phyloP scores from a whole-genome alignment of 2,329 filamentous ascomycete species.

The Dactylonectria macrodidyma region DNA sequence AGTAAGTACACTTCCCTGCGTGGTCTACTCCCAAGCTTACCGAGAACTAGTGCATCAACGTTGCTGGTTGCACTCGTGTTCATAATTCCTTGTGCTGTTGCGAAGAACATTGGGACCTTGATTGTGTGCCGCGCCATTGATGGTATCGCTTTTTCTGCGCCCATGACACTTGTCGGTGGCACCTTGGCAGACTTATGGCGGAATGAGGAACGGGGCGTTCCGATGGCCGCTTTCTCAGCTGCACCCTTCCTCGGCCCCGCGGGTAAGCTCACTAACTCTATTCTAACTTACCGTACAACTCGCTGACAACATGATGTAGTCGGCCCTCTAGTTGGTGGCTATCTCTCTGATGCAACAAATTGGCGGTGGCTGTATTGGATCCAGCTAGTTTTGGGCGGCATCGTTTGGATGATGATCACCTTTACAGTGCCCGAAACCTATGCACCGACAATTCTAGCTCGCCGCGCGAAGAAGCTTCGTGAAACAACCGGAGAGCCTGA shows the following conservation, averaged over 20 bases:
- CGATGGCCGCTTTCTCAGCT: constrained; percentile 89
- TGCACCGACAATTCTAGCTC: constrained; percentile 57
- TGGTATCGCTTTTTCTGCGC: constrained; percentile 87
- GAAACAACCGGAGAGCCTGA: constrained; percentile 1
- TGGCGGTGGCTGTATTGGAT: constrained; percentile 94
- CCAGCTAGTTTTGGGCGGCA: constrained; percentile 80
- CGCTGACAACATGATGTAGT: constrained; percentile 54
- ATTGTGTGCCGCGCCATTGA: constrained; percentile 84
- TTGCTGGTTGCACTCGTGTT: constrained; percentile 59
- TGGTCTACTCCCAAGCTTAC: background rate
- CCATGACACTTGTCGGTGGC: constrained; percentile 89
- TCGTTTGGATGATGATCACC: constrained; percentile 82
- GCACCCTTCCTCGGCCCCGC: constrained; percentile 84
- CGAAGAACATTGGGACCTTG: constrained; percentile 82
- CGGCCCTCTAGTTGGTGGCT: constrained; percentile 84
- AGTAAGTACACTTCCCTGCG: background rate
- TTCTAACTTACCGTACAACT: background rate
- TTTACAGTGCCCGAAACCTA: constrained; percentile 96
- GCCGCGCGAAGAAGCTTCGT: background rate
- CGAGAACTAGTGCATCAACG: background rate
- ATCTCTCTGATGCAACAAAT: constrained; percentile 76
- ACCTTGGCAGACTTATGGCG: constrained; percentile 87
- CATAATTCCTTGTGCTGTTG: constrained; percentile 83
- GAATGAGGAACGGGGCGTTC: constrained; percentile 86
- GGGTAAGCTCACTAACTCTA: background rate